phyloP scores from a whole-genome alignment of 2,329 filamentous ascomycete species.

The Penicillium sp. region DNA sequence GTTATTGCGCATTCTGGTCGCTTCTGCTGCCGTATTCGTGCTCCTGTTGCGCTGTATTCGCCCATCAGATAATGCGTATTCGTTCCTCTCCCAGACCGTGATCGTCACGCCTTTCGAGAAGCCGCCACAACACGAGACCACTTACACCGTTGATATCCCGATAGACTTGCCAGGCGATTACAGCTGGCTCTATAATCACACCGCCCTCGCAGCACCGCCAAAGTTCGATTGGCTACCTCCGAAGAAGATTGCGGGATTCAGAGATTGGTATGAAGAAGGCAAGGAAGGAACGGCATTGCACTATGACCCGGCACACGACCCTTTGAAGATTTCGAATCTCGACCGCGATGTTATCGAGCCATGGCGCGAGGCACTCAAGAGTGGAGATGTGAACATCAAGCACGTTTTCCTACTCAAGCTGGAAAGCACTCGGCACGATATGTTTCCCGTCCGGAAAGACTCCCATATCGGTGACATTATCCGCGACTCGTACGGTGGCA shows the following conservation, averaged over 20 bases:
- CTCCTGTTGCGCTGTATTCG: constrained; percentile 17
- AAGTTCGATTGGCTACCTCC: constrained; percentile 24
- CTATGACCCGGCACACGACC: constrained; percentile 42
- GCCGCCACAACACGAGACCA: constrained; percentile 5
- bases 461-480: constrained; percentile 32
- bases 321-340: constrained; percentile 45
- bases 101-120: constrained; percentile 23
- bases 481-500: constrained; percentile 35
- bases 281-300: constrained; percentile 15
- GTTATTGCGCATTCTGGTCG: constrained; percentile 9
- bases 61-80: constrained; percentile 18
- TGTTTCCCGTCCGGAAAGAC: constrained; percentile 46
- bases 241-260: constrained; percentile 19
- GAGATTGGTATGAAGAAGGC: constrained; percentile 24
- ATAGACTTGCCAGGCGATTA: constrained; percentile 18
- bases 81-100: constrained; percentile 24
- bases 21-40: neutral
- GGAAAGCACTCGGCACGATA: constrained; percentile 47
- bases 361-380: constrained; percentile 19
- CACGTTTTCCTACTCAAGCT: constrained; percentile 46
- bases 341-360: constrained; percentile 33
- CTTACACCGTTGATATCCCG: constrained; percentile 14
- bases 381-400: constrained; percentile 36
- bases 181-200: constrained; percentile 25
- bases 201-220: constrained; percentile 17